A percentile compares a stretch with the other conserved stretches of the same genome.
Evolutionary conservation across 140 eudicot genomes (phyloP).

Genomic region (Bidens hawaiensis): DNA sequence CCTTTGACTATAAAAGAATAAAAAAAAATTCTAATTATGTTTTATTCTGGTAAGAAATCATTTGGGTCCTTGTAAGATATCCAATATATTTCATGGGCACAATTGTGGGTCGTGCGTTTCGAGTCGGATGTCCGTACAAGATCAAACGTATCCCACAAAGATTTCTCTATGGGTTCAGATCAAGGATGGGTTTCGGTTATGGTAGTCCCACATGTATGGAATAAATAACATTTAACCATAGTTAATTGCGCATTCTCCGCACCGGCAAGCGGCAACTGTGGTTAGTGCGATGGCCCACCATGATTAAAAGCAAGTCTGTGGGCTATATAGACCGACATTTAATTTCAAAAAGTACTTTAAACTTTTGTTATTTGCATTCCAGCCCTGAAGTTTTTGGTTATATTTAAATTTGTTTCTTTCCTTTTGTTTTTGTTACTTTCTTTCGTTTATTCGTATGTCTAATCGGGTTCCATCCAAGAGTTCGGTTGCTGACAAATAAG

Average conservation of each 20-base stretch:
- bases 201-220: neutral
- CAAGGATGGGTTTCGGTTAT: neutral
- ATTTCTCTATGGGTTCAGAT: conserved; percentile 7
- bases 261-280: conserved; percentile 12
- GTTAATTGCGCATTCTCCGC: conserved; percentile 27
- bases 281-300: conserved; percentile 26
- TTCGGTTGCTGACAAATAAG: neutral
- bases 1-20: too few relatives aligned
- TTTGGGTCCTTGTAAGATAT: conserved; percentile 6
- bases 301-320: conserved; percentile 4
- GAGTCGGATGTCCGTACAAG: conserved; percentile 13
- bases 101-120: conserved; percentile 8
- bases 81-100: conserved; percentile 5
- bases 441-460: neutral
- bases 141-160: neutral
- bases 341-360: neutral
- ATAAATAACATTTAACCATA: conserved; percentile 6
- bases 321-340: neutral
- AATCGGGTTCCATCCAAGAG: neutral
- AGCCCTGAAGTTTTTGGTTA: neutral
- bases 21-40: neutral
- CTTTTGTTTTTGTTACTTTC: neutral
- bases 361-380: neutral
- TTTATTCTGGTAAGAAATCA: neutral
- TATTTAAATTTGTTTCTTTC: neutral